Evolutionary conservation across 805 yeast species (phyloP).

Genomic region (Wickerhamomyces xylosicus): DNA sequence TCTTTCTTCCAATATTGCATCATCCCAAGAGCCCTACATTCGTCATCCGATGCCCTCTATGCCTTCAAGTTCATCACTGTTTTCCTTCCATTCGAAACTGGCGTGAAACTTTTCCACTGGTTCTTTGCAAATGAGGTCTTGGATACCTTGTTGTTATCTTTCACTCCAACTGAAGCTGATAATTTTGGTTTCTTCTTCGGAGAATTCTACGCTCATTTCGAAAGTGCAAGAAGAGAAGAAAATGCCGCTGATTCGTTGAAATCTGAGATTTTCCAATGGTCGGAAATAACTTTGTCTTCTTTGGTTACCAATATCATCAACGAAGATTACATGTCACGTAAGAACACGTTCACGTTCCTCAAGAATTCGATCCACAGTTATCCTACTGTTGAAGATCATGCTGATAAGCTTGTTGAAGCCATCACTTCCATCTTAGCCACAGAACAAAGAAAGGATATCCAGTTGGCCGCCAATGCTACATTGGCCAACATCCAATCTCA

Average conservation of each 20-base stretch:
- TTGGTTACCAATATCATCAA: constrained; percentile 21
- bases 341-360: constrained; percentile 71
- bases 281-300: constrained; percentile 31
- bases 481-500: constrained; percentile 54
- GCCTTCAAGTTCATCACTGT: constrained; percentile 49
- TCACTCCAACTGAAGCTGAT: constrained; percentile 72
- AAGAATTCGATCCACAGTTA: constrained; percentile 53
- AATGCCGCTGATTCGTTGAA: constrained; percentile 22
- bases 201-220: constrained; percentile 38
- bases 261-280: constrained; percentile 40
- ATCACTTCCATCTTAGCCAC: constrained; percentile 35
- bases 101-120: constrained; percentile 30
- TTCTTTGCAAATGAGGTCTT: constrained; percentile 40
- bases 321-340: constrained; percentile 63
- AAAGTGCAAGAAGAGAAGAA: constrained; percentile 31
- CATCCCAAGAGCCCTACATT: constrained; percentile 66
- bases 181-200: constrained; percentile 68
- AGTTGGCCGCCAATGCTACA: constrained; percentile 64
- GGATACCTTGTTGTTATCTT: constrained; percentile 51
- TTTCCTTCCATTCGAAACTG: constrained; percentile 32
- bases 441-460: constrained; percentile 74
- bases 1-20: constrained; percentile 52
- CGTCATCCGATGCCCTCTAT: constrained; percentile 75
- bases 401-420: constrained; percentile 36
- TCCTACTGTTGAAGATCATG: constrained; percentile 62